Conservation (phyloP, 2,329 filamentous ascomycete genomes). For the Phyllosticta citrichinensis region DNA sequence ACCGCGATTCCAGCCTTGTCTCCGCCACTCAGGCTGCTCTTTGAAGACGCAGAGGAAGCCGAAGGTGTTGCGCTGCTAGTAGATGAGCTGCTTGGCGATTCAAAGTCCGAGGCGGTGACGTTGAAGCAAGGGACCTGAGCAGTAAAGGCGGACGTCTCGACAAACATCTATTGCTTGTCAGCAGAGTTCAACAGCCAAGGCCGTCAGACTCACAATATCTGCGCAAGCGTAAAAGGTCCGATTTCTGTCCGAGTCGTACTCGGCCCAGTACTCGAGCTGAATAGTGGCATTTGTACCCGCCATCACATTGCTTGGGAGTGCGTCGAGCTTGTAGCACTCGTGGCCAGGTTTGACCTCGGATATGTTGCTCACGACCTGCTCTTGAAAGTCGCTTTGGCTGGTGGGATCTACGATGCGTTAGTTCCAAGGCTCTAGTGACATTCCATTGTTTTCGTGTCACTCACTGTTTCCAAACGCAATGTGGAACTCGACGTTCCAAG, state of each 20-base stretch:
- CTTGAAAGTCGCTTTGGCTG: constrained; percentile 30
- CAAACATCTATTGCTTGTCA: constrained; percentile 23
- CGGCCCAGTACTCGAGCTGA: constrained; percentile 35
- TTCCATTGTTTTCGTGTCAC: constrained; percentile 10
- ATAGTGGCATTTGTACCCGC: constrained; percentile 37
- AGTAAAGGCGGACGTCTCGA: constrained; percentile 30
- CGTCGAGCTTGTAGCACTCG: constrained; percentile 22
- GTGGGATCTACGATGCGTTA: constrained; percentile 27
- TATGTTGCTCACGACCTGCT: constrained; percentile 25
- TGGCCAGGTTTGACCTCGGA: constrained; percentile 34
- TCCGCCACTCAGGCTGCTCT: constrained; percentile 26
- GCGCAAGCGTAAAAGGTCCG: constrained; percentile 39
- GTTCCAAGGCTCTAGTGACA: constrained; percentile 11
- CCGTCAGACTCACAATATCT: constrained; percentile 23
- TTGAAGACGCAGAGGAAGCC: not conserved
- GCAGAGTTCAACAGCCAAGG: constrained; percentile 12
- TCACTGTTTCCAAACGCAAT: constrained; percentile 44
- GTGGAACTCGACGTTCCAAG: constrained; percentile 44
- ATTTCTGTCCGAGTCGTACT: constrained; percentile 29
- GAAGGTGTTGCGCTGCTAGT: constrained; percentile 9
- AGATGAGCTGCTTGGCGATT: constrained; percentile 12
- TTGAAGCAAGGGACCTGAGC: constrained; percentile 38
- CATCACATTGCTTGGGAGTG: constrained; percentile 26
- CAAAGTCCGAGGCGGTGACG: constrained; percentile 30
- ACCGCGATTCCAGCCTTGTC: constrained; percentile 36